Evolutionary conservation across 2,329 filamentous ascomycete species (phyloP), one percentile per base, ranked within the genome.

Genomic region (Sclerotinia trifoliorum): DNA sequence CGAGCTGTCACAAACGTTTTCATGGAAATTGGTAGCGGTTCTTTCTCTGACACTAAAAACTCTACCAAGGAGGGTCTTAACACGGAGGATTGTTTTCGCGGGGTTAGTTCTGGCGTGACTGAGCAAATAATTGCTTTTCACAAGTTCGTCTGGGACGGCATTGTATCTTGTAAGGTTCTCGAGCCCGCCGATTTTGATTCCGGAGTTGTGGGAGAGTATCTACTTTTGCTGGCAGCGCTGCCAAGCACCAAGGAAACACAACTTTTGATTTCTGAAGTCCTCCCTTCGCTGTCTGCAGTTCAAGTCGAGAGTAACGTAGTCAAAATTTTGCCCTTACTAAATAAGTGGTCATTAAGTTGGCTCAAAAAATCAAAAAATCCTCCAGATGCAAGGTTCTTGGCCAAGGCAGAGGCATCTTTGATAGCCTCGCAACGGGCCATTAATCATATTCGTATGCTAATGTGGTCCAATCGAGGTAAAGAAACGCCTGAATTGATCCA

Each of bases 81-180:
- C 2, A 13, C 11, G 5, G 17, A 39, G 11, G 32, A 17, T 21
- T 26, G 0, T 42, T 13, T 35, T 26, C 3, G n/a, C 21, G 17
- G 39, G 3, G 2, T 17, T 5, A 4, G 6, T 32, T 8, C 54
- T 63, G 44, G 15, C 24, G 63, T 52, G 13, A 49, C 63, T 19
- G 58, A 56, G 42, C 56, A 65, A 13, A 68, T 68, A n/a, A 55
- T 73, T n/a, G 42, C 64, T 15, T 71, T 77, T 46, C 76, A 72
- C 61, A 58, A 69, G 61, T 60, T 69, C n/a, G 54, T 74, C 39
- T 77, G 75, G 75, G 57, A 71, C 15, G 74, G 75, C 3, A 70
- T 77, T 13, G 52, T 65, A 29, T 66, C 66, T 32, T 74, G 69
- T 48, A 72, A 73, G 68, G 71, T 75, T 52, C 39, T 76, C 39